These are phyloP conservation scores for Podila horticola DNA, from an alignment of 192 early-diverging fungal genomes.

Conservation along the genomic window DNA sequence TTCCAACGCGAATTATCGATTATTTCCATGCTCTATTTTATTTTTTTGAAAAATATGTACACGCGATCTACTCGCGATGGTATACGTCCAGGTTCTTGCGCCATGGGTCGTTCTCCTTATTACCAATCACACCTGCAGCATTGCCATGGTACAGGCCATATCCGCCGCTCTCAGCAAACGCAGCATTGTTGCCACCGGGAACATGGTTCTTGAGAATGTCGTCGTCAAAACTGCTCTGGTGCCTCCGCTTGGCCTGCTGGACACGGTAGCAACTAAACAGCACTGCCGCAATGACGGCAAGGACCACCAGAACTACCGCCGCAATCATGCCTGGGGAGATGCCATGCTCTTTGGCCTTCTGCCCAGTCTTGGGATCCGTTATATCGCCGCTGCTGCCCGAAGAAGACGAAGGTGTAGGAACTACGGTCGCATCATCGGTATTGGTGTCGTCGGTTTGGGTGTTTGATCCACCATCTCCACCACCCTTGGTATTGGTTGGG, in stretches of 20 bases:
- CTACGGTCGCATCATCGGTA: too few species aligned
- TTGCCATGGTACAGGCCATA: neutral
- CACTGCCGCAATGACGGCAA: conserved; percentile 3
- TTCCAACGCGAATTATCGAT: neutral
- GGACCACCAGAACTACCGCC: conserved; percentile 7
- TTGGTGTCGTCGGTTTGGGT: too few species aligned
- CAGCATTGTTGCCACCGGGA: neutral
- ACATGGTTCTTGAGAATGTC: conserved; percentile 24
- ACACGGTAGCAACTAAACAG: conserved; percentile 19
- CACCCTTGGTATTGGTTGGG: neutral
- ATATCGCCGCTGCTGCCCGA: neutral
- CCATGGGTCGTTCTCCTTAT: too few species aligned
- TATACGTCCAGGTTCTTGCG: too few species aligned
- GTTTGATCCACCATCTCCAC: neutral
- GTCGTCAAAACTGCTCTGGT: conserved; percentile 13
- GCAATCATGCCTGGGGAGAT: conserved; percentile 11
- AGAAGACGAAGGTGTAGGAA: too few species aligned
- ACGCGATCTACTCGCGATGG: too few species aligned
- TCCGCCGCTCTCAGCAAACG: neutral
- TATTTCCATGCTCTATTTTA: neutral
- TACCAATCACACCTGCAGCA: neutral
- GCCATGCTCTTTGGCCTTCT: neutral
- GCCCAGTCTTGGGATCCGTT: neutral
- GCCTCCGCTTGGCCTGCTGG: conserved; percentile 4
- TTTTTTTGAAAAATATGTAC: neutral